Evolutionary conservation across 352 stramenopile species (phyloP).

Genomic region (Phytophthora uliginosa): DNA sequence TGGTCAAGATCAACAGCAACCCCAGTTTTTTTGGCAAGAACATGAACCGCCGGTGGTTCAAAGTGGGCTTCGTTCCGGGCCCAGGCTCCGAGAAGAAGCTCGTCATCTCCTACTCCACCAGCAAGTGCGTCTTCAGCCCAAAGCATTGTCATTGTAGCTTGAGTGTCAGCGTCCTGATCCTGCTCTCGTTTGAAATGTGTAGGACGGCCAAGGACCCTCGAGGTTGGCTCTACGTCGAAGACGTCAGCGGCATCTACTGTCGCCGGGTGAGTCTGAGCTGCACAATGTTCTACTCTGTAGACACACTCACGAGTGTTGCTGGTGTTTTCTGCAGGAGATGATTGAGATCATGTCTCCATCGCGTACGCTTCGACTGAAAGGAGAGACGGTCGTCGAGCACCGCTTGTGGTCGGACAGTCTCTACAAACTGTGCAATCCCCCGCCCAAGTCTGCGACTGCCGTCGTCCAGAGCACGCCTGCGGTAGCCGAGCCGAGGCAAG

Average conservation of each 20-base stretch:
- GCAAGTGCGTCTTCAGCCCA: constrained; percentile 58
- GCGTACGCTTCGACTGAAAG: constrained; percentile 80
- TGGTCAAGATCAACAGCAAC: constrained; percentile 91
- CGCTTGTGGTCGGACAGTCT: constrained; percentile 86
- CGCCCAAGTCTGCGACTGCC: constrained; percentile 22
- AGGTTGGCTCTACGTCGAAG: constrained; percentile 85
- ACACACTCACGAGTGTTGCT: not conserved
- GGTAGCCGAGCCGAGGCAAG: constrained; percentile 17
- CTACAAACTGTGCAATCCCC: constrained; percentile 73
- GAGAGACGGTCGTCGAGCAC: constrained; percentile 83
- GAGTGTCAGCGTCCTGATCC: not conserved
- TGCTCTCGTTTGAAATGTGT: not conserved
- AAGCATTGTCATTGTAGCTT: not conserved
- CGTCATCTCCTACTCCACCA: constrained; percentile 86
- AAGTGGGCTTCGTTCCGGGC: constrained; percentile 63
- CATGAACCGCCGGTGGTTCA: constrained; percentile 83
- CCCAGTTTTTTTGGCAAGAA: constrained; percentile 84
- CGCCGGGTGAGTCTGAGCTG: constrained; percentile 50
- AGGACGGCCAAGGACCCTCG: constrained; percentile 82
- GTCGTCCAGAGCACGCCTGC: constrained; percentile 12
- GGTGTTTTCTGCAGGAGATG: constrained; percentile 58
- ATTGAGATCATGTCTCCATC: constrained; percentile 85
- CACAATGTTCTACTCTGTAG: not conserved
- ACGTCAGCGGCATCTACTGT: constrained; percentile 80
- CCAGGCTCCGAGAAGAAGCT: constrained; percentile 65